These are phyloP conservation scores for Phytophthora podocarpi DNA, from an alignment of 352 stramenopile species.

Conservation along the genomic window DNA sequence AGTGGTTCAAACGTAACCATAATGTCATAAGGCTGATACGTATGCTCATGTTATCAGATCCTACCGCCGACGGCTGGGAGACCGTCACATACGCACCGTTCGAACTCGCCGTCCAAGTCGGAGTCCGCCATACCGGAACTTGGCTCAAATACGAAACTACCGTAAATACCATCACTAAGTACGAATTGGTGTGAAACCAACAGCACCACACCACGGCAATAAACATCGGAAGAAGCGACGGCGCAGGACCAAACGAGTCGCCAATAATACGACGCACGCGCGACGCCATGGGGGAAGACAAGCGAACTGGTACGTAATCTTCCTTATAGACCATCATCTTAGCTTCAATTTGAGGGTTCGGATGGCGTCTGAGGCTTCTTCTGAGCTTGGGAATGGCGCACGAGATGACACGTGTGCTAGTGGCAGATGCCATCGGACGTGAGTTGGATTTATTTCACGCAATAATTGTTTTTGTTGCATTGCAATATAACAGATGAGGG, in stretches of 20 bases:
- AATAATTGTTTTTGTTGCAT: constrained; percentile 11
- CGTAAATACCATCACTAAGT: constrained; percentile 14
- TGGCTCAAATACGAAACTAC: constrained; percentile 20
- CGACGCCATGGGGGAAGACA: constrained; percentile 53
- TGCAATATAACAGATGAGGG: constrained; percentile 27
- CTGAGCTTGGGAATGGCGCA: neutral
- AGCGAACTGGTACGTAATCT: constrained; percentile 30
- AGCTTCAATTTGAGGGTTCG: neutral
- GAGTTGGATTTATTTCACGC: neutral
- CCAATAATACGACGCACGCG: neutral
- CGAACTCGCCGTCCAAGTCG: constrained; percentile 69
- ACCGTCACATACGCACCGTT: constrained; percentile 41
- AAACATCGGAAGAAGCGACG: too few relatives aligned
- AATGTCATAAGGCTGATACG: neutral
- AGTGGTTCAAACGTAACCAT: constrained; percentile 7
- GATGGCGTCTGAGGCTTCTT: neutral
- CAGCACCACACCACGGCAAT: constrained; percentile 12
- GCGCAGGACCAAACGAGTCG: constrained; percentile 5
- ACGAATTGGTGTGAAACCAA: constrained; percentile 14
- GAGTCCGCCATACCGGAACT: constrained; percentile 28
- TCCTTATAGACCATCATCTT: neutral
- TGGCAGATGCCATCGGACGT: neutral
- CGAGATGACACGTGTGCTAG: constrained; percentile 5
- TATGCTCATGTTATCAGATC: neutral
- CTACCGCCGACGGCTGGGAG: neutral